Evolutionary conservation across 495 filamentous ascomycete species (phyloP).

Genomic region (Penicillium fimorum): DNA sequence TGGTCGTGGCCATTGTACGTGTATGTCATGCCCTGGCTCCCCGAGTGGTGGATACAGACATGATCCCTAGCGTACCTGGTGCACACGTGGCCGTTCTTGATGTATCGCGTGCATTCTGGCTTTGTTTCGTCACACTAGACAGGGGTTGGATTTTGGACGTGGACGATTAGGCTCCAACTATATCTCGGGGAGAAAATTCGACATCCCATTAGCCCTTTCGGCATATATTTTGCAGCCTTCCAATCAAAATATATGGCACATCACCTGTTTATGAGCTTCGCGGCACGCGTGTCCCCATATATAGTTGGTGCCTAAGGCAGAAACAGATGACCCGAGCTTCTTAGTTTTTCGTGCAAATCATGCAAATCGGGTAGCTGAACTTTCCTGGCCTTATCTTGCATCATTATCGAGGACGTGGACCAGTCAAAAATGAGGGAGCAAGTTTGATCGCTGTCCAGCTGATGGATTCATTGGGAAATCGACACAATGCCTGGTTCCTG

Average conservation of each 20-base stretch:
- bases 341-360: constrained; percentile 4
- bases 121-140: constrained; percentile 30
- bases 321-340: constrained; percentile 1
- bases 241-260: constrained; percentile 17
- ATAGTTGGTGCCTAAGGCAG: constrained; percentile 2
- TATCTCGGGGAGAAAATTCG: constrained; percentile 3
- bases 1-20: background rate
- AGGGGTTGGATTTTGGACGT: constrained; percentile 14
- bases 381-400: background rate
- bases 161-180: constrained; percentile 4
- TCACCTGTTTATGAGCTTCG: background rate
- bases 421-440: constrained; percentile 14
- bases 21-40: background rate
- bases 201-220: constrained; percentile 19
- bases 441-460: constrained; percentile 3
- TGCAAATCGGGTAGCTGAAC: background rate
- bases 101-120: constrained; percentile 24
- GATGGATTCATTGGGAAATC: constrained; percentile 11
- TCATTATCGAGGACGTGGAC: background rate
- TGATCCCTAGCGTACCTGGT: constrained; percentile 23
- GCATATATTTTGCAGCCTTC: constrained; percentile 29
- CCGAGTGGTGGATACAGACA: background rate
- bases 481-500: constrained; percentile 43
- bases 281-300: background rate
- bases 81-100: constrained; percentile 29